These are phyloP conservation scores for Penicillium robsamsonii DNA, from an alignment of 495 filamentous ascomycete genomes.

Conservation along the genomic window DNA sequence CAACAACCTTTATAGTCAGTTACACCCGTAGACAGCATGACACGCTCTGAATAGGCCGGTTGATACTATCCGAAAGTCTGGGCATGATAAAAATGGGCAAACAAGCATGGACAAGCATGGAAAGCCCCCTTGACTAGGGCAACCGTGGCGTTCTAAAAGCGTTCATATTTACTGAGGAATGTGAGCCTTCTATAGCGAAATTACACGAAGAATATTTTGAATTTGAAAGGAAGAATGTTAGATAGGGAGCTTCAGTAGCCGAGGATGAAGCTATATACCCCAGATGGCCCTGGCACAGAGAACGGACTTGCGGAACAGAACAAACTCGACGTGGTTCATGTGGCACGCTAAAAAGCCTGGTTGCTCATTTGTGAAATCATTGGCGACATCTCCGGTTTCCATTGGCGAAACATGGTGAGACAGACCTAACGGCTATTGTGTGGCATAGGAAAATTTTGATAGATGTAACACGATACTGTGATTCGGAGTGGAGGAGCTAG, in stretches of 20 bases:
- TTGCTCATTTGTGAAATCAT: not conserved
- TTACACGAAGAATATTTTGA: not conserved
- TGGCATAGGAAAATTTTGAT: not conserved
- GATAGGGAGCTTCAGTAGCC: not conserved
- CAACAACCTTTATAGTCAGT: not conserved
- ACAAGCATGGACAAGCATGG: not conserved
- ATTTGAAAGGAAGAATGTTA: constrained; percentile 1
- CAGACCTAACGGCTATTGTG: not conserved
- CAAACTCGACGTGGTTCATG: not conserved
- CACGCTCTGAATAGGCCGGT: not conserved
- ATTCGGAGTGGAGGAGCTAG: not conserved
- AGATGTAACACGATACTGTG: not conserved
- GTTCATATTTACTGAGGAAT: not conserved
- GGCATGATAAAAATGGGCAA: not conserved
- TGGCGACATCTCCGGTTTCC: not conserved
- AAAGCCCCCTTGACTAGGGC: not conserved
- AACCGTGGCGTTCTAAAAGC: not conserved
- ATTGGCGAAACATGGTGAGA: not conserved
- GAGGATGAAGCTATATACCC: not conserved
- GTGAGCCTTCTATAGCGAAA: not conserved
- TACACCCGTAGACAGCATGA: not conserved
- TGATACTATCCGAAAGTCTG: not conserved
- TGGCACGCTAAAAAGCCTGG: not conserved
- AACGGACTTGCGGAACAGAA: too few species aligned
- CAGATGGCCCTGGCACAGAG: not conserved